Evolutionary conservation across 352 stramenopile genomes (phyloP).

Genomic region (Globisporangium cederbergense): DNA sequence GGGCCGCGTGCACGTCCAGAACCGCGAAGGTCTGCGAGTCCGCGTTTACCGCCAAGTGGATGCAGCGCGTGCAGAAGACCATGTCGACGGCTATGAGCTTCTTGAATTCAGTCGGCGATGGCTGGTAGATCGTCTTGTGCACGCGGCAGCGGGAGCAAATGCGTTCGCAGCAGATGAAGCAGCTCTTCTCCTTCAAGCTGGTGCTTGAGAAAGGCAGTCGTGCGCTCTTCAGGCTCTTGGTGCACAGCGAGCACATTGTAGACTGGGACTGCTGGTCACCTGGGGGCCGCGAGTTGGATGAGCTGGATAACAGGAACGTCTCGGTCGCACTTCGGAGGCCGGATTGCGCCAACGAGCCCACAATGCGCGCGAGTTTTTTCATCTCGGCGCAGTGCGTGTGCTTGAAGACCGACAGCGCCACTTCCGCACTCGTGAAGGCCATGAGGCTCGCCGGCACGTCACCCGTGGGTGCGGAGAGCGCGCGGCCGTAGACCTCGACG

Average conservation of each 20-base stretch:
- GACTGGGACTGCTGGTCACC: no score
- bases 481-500: constrained; percentile 27
- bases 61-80: constrained; percentile 27
- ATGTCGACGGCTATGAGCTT: constrained; percentile 19
- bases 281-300: no score
- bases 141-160: constrained; percentile 21
- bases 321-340: no score
- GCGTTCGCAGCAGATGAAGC: constrained; percentile 7
- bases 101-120: constrained; percentile 13
- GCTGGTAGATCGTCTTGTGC: constrained; percentile 19
- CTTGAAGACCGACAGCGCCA: background rate
- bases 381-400: constrained; percentile 32
- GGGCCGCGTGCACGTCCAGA: no score
- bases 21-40: no score
- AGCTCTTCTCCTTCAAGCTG: constrained; percentile 2
- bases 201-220: background rate
- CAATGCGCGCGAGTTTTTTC: constrained; percentile 30
- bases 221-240: no score
- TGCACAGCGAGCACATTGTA: no score
- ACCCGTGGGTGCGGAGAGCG: no score
- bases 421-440: no score
- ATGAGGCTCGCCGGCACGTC: no score
- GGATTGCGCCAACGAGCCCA: no score
- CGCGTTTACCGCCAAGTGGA: constrained; percentile 1
- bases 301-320: no score